A percentile compares a stretch with the other conserved stretches of the same genome.
Conservation (phyloP, 2,329 filamentous ascomycete species). For the Aspergillus brasiliensis region DNA sequence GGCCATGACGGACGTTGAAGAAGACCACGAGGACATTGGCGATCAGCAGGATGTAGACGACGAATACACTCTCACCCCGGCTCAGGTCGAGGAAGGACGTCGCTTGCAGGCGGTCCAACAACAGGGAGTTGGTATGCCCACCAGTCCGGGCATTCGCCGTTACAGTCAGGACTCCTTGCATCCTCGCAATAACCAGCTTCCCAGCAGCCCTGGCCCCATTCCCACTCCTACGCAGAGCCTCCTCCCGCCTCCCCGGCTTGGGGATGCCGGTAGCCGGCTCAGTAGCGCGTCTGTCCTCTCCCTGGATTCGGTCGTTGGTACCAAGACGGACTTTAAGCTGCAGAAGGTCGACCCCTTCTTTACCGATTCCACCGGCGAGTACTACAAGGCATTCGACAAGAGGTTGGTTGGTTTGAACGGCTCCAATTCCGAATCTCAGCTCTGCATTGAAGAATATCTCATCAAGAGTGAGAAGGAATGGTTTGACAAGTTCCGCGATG, state of each 20-base stretch:
- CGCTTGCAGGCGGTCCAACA: conserved; percentile 8
- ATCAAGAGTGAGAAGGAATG: conserved; percentile 67
- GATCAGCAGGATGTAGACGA: conserved; percentile 37
- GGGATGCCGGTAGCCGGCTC: conserved; percentile 31
- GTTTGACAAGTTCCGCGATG: conserved; percentile 61
- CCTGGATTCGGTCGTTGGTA: conserved; percentile 59
- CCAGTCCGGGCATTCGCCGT: neutral
- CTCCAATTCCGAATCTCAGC: conserved; percentile 56
- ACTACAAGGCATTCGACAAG: conserved; percentile 60
- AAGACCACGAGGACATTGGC: conserved; percentile 38
- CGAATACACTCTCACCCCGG: conserved; percentile 37
- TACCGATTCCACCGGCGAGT: conserved; percentile 63
- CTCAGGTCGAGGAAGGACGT: conserved; percentile 32
- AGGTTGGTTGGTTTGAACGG: conserved; percentile 58
- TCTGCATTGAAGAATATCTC: conserved; percentile 68
- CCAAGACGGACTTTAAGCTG: conserved; percentile 61
- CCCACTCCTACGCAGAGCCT: neutral
- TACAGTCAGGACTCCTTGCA: neutral
- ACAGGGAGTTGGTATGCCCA: neutral
- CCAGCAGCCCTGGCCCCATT: neutral
- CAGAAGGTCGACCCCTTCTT: conserved; percentile 69
- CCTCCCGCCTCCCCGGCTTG: conserved; percentile 5
- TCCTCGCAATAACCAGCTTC: neutral
- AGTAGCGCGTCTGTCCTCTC: conserved; percentile 52
- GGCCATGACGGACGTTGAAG: conserved; percentile 25